Conservation (phyloP, 2,329 filamentous ascomycete genomes). For the Epichloe gansuensis region DNA sequence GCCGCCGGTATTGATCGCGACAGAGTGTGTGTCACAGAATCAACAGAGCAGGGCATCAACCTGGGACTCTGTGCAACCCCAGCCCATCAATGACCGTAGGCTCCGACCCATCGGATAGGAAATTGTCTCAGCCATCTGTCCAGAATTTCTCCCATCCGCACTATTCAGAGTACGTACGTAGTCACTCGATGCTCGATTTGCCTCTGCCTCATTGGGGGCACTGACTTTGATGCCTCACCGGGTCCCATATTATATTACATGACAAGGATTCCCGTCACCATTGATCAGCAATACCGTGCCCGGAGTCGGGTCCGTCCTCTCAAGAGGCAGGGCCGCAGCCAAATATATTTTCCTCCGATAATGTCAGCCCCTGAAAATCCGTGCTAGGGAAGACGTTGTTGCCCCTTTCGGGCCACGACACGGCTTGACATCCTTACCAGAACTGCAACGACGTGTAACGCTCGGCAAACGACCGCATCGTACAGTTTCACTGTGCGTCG, state of each 20-base stretch:
- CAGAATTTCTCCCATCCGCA: background rate
- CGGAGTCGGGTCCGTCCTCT: background rate
- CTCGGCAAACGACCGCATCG: constrained; percentile 2
- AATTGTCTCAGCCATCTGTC: constrained; percentile 1
- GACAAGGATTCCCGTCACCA: background rate
- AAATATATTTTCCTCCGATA: background rate
- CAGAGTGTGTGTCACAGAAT: background rate
- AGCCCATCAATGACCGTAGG: background rate
- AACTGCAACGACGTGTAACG: background rate
- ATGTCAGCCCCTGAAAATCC: background rate
- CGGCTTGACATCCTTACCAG: background rate
- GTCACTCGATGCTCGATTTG: background rate
- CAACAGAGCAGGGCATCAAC: background rate
- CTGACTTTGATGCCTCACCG: background rate
- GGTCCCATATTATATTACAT: background rate
- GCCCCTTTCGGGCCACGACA: background rate
- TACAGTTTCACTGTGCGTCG: background rate
- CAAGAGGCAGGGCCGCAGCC: background rate
- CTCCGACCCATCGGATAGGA: background rate
- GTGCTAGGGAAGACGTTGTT: background rate
- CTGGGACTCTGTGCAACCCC: background rate
- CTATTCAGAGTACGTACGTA: background rate
- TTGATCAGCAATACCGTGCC: background rate
- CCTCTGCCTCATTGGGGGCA: background rate
- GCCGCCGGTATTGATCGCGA: background rate